phyloP scores from a whole-genome alignment of 345 rosid species.

The Camelina neglecta region DNA sequence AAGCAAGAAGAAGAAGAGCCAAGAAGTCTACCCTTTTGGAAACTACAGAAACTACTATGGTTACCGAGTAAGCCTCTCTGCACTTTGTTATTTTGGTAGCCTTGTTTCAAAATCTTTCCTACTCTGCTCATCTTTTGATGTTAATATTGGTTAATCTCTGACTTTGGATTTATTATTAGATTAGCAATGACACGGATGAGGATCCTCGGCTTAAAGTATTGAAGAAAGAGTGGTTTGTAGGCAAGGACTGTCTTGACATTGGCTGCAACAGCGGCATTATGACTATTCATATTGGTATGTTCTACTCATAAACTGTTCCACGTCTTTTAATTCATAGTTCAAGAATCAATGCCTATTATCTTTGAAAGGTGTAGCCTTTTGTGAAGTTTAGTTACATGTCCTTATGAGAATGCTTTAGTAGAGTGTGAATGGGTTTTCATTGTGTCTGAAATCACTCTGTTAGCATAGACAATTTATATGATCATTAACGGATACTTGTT shows the following conservation, averaged over 20 bases:
- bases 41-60: conserved; percentile 92
- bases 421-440: neutral
- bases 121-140: neutral
- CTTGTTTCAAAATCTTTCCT: neutral
- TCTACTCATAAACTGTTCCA: neutral
- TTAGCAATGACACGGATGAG: conserved; percentile 65
- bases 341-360: neutral
- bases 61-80: conserved; percentile 60
- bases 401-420: neutral
- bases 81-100: neutral
- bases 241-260: conserved; percentile 81
- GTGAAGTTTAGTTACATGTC: neutral
- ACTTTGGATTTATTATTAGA: conserved; percentile 46
- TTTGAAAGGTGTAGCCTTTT: too few relatives aligned
- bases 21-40: conserved; percentile 69
- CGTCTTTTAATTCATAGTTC: neutral
- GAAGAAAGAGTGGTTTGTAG: conserved; percentile 82
- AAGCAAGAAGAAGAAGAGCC: conserved; percentile 53
- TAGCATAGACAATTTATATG: neutral
- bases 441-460: neutral
- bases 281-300: conserved; percentile 75
- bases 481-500: neutral
- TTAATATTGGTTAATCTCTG: neutral
- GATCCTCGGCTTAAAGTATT: conserved; percentile 85
- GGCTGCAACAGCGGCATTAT: conserved; percentile 91